A percentile compares a stretch with the other conserved stretches of the same genome.
These are phyloP conservation scores for Colletotrichum sp. DNA, from an alignment of 2,329 filamentous ascomycete genomes.

Conservation along the genomic window DNA sequence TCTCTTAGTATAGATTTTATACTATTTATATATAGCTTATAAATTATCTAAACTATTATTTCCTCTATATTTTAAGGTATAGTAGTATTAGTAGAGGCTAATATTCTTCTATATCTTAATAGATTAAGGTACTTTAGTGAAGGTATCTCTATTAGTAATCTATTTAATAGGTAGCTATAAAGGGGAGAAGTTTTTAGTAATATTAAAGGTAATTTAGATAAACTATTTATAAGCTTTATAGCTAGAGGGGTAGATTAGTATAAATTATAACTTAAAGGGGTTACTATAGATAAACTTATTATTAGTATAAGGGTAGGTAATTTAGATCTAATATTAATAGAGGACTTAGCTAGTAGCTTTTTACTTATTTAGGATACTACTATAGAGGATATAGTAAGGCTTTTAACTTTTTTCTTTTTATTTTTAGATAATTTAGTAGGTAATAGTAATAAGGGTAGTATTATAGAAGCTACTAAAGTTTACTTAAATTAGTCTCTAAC, in stretches of 20 bases:
- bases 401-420: background rate
- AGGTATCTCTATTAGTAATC: background rate
- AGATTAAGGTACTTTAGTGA: rapidly evolving
- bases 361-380: rapidly evolving
- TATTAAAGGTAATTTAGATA: background rate
- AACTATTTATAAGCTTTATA: background rate
- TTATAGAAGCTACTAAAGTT: background rate
- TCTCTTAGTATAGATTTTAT: background rate
- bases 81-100: rapidly evolving
- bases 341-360: rapidly evolving
- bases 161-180: background rate
- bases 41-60: background rate
- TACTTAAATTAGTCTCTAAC: background rate
- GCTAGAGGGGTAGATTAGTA: too few species aligned
- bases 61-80: background rate
- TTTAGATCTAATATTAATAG: too few species aligned
- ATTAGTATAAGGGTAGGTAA: rapidly evolving
- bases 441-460: rapidly evolving
- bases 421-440: background rate
- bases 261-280: too few species aligned
- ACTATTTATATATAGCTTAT: background rate
- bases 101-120: background rate
- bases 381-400: background rate
- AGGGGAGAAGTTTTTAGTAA: rapidly evolving
- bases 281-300: too few species aligned